Percentiles rank a stretch among this genome's conserved stretches.
Conservation (phyloP, 805 yeast species). For the Candida morakotiae region DNA sequence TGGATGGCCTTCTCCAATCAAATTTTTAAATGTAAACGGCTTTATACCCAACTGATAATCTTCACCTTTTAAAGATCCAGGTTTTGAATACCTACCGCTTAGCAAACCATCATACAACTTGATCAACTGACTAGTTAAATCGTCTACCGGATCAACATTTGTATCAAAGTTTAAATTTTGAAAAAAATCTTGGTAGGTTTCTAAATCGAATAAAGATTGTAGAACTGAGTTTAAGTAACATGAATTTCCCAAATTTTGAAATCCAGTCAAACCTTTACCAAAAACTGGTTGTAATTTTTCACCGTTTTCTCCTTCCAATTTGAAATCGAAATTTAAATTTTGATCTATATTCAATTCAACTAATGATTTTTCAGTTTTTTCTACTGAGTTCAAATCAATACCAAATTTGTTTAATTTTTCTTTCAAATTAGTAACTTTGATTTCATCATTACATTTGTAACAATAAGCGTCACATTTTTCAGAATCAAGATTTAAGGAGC, state of each 20-base stretch:
- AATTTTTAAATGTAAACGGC: slow-evolving; percentile 70
- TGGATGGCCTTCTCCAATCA: slow-evolving; percentile 71
- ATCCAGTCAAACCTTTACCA: slow-evolving; percentile 79
- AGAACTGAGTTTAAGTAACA: slow-evolving; percentile 83
- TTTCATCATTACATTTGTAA: slow-evolving; percentile 85
- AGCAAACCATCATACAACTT: slow-evolving; percentile 77
- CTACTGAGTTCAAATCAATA: slow-evolving; percentile 51
- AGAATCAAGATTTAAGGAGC: slow-evolving; percentile 75
- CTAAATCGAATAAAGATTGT: slow-evolving; percentile 60
- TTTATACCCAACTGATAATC: slow-evolving; percentile 72
- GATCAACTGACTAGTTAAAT: slow-evolving; percentile 68
- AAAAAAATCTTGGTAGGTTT: slow-evolving; percentile 35
- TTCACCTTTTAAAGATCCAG: slow-evolving; percentile 40
- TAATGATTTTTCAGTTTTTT: slow-evolving; percentile 82
- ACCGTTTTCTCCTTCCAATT: slow-evolving; percentile 70
- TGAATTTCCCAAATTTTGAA: slow-evolving; percentile 87
- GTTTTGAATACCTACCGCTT: slow-evolving; percentile 69
- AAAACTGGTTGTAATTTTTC: slow-evolving; percentile 57
- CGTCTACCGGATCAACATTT: slow-evolving; percentile 51
- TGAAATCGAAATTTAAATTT: slow-evolving; percentile 89
- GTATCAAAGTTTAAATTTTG: slow-evolving; percentile 28
- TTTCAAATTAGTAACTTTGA: slow-evolving; percentile 60
- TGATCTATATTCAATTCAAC: slow-evolving; percentile 91
- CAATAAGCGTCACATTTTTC: slow-evolving; percentile 77
- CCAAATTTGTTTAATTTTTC: slow-evolving; percentile 54